phyloP scores from a whole-genome alignment of 2,329 filamentous ascomycete genomes.

The Hypocreales sp. region DNA sequence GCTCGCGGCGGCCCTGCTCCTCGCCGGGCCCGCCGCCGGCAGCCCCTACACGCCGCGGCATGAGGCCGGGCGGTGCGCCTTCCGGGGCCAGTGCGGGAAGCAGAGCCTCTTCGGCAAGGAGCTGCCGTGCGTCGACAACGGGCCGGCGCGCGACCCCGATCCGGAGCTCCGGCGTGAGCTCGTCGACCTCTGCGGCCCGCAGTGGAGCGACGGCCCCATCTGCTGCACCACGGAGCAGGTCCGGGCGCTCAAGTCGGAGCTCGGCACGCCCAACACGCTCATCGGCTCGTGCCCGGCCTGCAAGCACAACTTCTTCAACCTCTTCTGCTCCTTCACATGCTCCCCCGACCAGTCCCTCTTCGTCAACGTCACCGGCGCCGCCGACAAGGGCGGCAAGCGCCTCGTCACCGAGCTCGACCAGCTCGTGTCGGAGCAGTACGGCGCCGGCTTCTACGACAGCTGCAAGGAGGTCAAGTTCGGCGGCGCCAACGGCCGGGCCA shows the following conservation, averaged over 20 bases:
- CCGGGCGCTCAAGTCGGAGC: conserved; percentile 52
- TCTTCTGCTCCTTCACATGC: conserved; percentile 97
- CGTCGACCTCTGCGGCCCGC: conserved; percentile 69
- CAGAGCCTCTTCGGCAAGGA: conserved; percentile 80
- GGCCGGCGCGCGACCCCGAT: conserved; percentile 57
- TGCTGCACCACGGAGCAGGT: conserved; percentile 77
- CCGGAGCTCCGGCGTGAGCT: conserved; percentile 59
- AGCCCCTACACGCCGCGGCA: conserved; percentile 44
- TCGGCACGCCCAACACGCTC: conserved; percentile 75
- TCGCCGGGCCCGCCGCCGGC: conserved; percentile 11
- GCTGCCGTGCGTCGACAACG: conserved; percentile 88
- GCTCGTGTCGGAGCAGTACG: conserved; percentile 70
- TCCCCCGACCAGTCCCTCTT: conserved; percentile 94
- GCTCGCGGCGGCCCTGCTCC: conserved; percentile 15
- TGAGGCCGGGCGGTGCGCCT: conserved; percentile 76
- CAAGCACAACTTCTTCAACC: conserved; percentile 96
- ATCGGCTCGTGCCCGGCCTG: conserved; percentile 92
- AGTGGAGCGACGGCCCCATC: conserved; percentile 72
- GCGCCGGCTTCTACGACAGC: conserved; percentile 81
- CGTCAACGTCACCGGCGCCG: conserved; percentile 73
- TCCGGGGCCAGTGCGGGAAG: conserved; percentile 83
- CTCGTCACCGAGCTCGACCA: conserved; percentile 87
- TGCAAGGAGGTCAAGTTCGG: conserved; percentile 99
- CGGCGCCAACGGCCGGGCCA: conserved; percentile 81
- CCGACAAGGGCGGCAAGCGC: conserved; percentile 39